These are phyloP conservation scores for Phyllosticta citribraziliensis DNA, from an alignment of 2,329 filamentous ascomycete genomes.

Conservation along the genomic window DNA sequence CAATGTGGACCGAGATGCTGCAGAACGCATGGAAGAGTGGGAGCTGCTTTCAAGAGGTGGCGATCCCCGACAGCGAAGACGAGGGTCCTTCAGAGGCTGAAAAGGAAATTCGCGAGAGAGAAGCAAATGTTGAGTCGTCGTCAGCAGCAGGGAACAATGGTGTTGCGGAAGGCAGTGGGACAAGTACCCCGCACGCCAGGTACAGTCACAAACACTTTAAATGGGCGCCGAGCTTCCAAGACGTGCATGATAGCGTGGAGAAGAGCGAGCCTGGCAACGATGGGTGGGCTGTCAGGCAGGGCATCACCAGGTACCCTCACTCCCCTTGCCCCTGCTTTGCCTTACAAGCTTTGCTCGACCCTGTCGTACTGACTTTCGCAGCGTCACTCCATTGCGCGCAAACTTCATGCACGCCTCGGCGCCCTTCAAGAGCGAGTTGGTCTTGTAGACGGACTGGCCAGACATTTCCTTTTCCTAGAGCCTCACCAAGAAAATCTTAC, in stretches of 20 bases:
- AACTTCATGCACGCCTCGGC: constrained; percentile 75
- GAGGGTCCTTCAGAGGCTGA: constrained; percentile 58
- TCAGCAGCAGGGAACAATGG: constrained; percentile 19
- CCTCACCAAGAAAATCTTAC: neutral
- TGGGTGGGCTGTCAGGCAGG: constrained; percentile 84
- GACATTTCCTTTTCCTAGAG: neutral
- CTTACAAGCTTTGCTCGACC: neutral
- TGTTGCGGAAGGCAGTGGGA: constrained; percentile 21
- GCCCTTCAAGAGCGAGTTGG: constrained; percentile 61
- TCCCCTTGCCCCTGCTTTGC: neutral
- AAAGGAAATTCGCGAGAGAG: constrained; percentile 58
- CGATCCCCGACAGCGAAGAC: constrained; percentile 48
- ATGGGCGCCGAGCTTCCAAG: constrained; percentile 80
- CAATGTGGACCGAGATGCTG: constrained; percentile 75
- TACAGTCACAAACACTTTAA: constrained; percentile 84
- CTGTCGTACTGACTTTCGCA: constrained; percentile 27
- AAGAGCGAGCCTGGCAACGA: constrained; percentile 69
- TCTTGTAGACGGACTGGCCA: constrained; percentile 48
- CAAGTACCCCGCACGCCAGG: constrained; percentile 30
- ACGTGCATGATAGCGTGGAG: constrained; percentile 81
- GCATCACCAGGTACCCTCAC: constrained; percentile 63
- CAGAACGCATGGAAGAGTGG: constrained; percentile 74
- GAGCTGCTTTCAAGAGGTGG: constrained; percentile 76
- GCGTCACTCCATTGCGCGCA: constrained; percentile 80
- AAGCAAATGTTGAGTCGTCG: constrained; percentile 38